Evolutionary conservation across 805 yeast species (phyloP), one percentile per base, ranked within the genome.

Genomic region (Tetrapisispora nanseiensis): DNA sequence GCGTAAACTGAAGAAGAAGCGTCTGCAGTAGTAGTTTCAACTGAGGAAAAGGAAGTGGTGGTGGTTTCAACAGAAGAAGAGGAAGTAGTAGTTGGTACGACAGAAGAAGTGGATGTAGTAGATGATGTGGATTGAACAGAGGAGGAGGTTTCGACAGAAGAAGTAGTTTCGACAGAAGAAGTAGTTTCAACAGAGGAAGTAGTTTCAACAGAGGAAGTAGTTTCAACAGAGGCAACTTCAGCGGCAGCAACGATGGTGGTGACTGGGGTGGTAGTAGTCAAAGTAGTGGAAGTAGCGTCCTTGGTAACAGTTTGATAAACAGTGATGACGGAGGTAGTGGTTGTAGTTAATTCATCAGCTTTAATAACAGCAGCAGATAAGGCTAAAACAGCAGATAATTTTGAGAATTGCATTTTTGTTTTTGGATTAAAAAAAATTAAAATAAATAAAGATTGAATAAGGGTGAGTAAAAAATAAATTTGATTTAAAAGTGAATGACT

Each of bases 221-320:
- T n/a, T n/a, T n/a, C n/a, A n/a, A n/a, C n/a, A n/a, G n/a, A n/a
- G n/a, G n/a, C n/a, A 18, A 21, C 37, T 19, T 41, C 30, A 15
- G 37, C 28, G 19, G 39, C 19, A 21, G 46, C 21, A 19, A 48
- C 42, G 22, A 51, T 42, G 18, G 27, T 24, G 11, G 27, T 24
- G 11, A 24, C 27, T 29, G 32, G n/a, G n/a, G 37, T 15, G 26
- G 15, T n/a, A 5, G 24, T 20, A 24, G 30, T 24, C 15, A 24
- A 23, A 15, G n/a, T 33, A 13, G 33, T 26, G 16, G 27, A 24
- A 24, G 27, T 24, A 24, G 27, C 27, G 11, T 24, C 27, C 11
- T 24, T 24, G 27, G 27, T 24, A 11, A 31, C 22, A 8, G 22
- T 16, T 31, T 31, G 16, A 20, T 22, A 12, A 20, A 22, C 26